These are phyloP conservation scores for Aspergillus avenaceus DNA, from an alignment of 495 filamentous ascomycete genomes.

Conservation along the genomic window DNA sequence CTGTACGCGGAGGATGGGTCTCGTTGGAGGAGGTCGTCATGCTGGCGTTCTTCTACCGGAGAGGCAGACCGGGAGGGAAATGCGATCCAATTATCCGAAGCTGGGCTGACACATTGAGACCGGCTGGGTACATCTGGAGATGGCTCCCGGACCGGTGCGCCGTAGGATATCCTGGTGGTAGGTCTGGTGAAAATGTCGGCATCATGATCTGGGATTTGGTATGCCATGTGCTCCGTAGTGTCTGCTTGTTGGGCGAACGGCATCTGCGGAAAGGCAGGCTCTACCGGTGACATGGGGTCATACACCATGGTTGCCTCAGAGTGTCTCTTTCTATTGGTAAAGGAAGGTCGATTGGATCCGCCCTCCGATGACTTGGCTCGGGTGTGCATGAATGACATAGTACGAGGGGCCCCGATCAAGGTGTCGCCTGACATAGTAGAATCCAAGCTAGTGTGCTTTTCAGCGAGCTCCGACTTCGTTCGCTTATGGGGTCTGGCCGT, in stretches of 20 bases:
- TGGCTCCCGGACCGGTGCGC: constrained; percentile 30
- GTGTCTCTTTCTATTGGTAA: constrained; percentile 1
- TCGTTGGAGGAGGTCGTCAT: constrained; percentile 33
- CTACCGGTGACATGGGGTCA: constrained; percentile 25
- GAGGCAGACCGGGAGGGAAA: constrained; percentile 53
- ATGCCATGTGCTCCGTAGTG: constrained; percentile 23
- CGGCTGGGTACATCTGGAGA: constrained; percentile 22
- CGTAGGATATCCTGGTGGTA: constrained; percentile 19
- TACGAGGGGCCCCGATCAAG: constrained; percentile 53
- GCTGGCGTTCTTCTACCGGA: constrained; percentile 25
- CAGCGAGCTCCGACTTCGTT: constrained; percentile 66
- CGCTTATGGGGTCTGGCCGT: constrained; percentile 74
- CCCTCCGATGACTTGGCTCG: constrained; percentile 54
- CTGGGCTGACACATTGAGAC: constrained; percentile 33
- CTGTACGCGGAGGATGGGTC: constrained; percentile 44
- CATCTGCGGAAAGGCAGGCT: constrained; percentile 36
- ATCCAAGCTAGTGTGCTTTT: constrained; percentile 51
- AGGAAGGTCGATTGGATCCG: constrained; percentile 7
- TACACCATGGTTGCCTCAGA: constrained; percentile 1
- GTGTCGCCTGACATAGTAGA: constrained; percentile 55
- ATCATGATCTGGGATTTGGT: constrained; percentile 21
- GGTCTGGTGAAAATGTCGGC: constrained; percentile 18
- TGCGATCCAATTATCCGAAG: constrained; percentile 57
- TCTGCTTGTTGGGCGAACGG: constrained; percentile 23
- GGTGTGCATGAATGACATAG: constrained; percentile 73